Percentiles rank a stretch among this genome's conserved stretches.
Evolutionary conservation across 2,329 filamentous ascomycete genomes (phyloP).

Genomic region (Phaeomoniella chlamydospora): DNA sequence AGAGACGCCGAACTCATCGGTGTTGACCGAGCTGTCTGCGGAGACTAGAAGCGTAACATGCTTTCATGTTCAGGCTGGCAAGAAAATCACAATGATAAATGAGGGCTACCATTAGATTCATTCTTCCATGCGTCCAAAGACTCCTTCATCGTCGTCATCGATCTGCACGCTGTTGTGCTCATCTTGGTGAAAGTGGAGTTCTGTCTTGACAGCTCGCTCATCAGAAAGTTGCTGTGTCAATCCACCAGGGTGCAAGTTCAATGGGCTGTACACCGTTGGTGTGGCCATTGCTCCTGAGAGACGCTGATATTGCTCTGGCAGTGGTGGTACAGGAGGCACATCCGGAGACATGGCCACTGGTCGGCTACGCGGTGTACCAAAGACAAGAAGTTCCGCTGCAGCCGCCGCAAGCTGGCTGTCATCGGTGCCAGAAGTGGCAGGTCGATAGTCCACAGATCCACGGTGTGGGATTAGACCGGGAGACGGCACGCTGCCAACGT

Average conservation of each 20-base stretch:
- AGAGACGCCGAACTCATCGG: conserved; percentile 11
- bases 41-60: conserved; percentile 6
- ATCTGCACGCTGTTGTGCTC: conserved; percentile 48
- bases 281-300: conserved; percentile 14
- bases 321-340: conserved; percentile 65
- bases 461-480: conserved; percentile 44
- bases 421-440: conserved; percentile 65
- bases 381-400: conserved; percentile 82
- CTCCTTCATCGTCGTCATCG: conserved; percentile 86
- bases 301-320: conserved; percentile 41
- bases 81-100: conserved; percentile 4
- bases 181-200: conserved; percentile 50
- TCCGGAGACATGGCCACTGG: conserved; percentile 51
- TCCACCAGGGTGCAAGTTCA: conserved; percentile 25
- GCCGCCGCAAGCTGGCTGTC: conserved; percentile 81
- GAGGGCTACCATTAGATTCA: conserved; percentile 25
- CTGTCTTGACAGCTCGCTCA: conserved; percentile 53
- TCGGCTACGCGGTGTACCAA: conserved; percentile 60
- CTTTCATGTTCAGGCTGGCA: conserved; percentile 4
- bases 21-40: conserved; percentile 12
- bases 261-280: conserved; percentile 23
- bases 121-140: conserved; percentile 95
- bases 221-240: conserved; percentile 33
- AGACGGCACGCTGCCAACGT: conserved; percentile 38
- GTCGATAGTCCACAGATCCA: conserved; percentile 59